phyloP scores from a whole-genome alignment of 2,329 filamentous ascomycete species.

The Trichophyton equinum region DNA sequence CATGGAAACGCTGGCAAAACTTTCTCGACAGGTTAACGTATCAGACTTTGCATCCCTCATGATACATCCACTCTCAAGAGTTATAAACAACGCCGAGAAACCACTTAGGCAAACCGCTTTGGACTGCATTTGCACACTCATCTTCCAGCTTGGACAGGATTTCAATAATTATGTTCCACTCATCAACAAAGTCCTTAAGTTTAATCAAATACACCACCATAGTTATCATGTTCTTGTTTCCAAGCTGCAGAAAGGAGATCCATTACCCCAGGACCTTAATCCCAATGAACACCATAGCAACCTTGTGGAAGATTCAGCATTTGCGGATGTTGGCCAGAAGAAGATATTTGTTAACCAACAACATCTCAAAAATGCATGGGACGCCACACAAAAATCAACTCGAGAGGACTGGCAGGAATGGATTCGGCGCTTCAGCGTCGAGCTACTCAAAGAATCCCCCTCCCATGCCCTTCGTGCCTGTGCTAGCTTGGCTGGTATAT shows the following conservation, averaged over 20 bases:
- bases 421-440: conserved; percentile 93
- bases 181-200: conserved; percentile 72
- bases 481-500: conserved; percentile 78
- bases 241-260: conserved; percentile 88
- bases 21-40: conserved; percentile 91
- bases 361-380: conserved; percentile 94
- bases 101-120: conserved; percentile 68
- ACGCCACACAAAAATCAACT: conserved; percentile 90
- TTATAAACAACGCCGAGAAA: conserved; percentile 61
- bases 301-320: conserved; percentile 64
- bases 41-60: conserved; percentile 96
- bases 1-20: conserved; percentile 87
- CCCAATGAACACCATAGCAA: conserved; percentile 70
- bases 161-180: conserved; percentile 90
- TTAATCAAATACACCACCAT: conserved; percentile 69
- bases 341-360: conserved; percentile 96
- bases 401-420: conserved; percentile 99
- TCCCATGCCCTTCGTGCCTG: conserved; percentile 91
- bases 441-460: conserved; percentile 84
- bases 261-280: conserved; percentile 86
- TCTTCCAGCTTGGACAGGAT: conserved; percentile 90
- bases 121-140: conserved; percentile 87
- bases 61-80: conserved; percentile 78
- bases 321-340: conserved; percentile 76
- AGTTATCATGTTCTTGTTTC: conserved; percentile 88